Conservation (phyloP, 306 rosid species). For the Trifolium fragiferum region DNA sequence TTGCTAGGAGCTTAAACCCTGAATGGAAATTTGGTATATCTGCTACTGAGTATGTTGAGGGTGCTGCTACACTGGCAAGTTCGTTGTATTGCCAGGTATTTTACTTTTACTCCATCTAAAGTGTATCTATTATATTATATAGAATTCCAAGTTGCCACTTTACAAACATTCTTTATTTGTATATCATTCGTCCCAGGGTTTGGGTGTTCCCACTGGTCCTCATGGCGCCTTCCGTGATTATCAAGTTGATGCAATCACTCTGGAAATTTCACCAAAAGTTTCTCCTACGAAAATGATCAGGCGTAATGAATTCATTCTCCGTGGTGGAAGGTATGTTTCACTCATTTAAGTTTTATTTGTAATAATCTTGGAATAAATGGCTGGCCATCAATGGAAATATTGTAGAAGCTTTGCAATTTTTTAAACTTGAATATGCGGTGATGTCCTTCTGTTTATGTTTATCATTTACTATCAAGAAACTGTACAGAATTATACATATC, state of each 20-base stretch:
- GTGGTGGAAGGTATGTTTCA: slow-evolving; percentile 79
- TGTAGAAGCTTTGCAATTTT: slow-evolving; percentile 24
- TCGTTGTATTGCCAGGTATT: slow-evolving; percentile 87
- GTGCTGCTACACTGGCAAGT: slow-evolving; percentile 91
- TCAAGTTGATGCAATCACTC: slow-evolving; percentile 92
- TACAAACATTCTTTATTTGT: slow-evolving; percentile 27
- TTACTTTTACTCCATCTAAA: slow-evolving; percentile 36
- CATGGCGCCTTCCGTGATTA: slow-evolving; percentile 98
- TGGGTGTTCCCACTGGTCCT: slow-evolving; percentile 93
- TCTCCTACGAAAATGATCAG: slow-evolving; percentile 56
- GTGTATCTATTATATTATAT: not conserved
- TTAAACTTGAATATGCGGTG: not conserved
- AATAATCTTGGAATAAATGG: slow-evolving; percentile 20
- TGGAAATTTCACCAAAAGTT: slow-evolving; percentile 77
- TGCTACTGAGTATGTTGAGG: slow-evolving; percentile 85
- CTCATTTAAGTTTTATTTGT: slow-evolving; percentile 18
- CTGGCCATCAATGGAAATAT: slow-evolving; percentile 23
- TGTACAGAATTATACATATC: slow-evolving; percentile 9
- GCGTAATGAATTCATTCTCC: slow-evolving; percentile 71
- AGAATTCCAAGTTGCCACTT: not conserved
- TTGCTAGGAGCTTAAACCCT: slow-evolving; percentile 67
- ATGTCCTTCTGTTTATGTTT: slow-evolving; percentile 5
- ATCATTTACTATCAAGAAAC: slow-evolving; percentile 7
- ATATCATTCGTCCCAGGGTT: slow-evolving; percentile 60
- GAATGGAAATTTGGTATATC: slow-evolving; percentile 90